These are phyloP conservation scores for Starmera quercuum DNA, from an alignment of 805 yeast genomes.

Conservation along the genomic window DNA sequence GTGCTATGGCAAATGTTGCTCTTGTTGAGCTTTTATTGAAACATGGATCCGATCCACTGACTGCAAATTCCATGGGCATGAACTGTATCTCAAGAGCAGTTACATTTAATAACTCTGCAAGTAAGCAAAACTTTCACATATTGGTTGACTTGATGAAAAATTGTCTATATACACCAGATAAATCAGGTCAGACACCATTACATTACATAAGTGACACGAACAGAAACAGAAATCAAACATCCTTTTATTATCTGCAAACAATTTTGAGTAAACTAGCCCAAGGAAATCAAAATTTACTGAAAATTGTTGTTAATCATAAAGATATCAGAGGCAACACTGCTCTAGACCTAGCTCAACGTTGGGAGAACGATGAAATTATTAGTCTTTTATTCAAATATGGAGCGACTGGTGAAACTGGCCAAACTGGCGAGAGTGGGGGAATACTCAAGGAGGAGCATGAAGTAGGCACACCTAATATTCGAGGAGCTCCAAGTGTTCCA, in stretches of 20 bases:
- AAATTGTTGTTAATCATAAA: constrained; percentile 61
- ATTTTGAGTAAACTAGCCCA: constrained; percentile 36
- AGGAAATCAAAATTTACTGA: constrained; percentile 36
- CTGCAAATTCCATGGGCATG: constrained; percentile 49
- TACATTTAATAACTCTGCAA: constrained; percentile 66
- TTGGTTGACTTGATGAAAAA: constrained; percentile 54
- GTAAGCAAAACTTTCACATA: constrained; percentile 48
- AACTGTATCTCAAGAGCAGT: constrained; percentile 64
- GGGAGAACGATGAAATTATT: constrained; percentile 39
- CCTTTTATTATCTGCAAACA: constrained; percentile 47
- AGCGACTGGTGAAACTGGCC: constrained; percentile 30
- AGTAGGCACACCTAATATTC: constrained; percentile 3
- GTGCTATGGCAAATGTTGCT: constrained; percentile 64
- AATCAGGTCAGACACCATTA: constrained; percentile 62
- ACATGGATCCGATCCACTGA: constrained; percentile 54
- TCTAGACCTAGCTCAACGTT: constrained; percentile 64
- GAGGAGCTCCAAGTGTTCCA: constrained; percentile 8
- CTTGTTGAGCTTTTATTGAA: constrained; percentile 50
- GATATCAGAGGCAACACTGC: constrained; percentile 85
- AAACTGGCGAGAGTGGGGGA: constrained; percentile 7
- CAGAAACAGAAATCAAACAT: constrained; percentile 39
- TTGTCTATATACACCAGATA: constrained; percentile 66
- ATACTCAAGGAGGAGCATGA: constrained; percentile 8
- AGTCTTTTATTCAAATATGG: constrained; percentile 34
- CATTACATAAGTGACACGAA: constrained; percentile 57